These are phyloP conservation scores for Ceratocystis eucalypticola DNA, from an alignment of 2,329 filamentous ascomycete species.

Conservation along the genomic window DNA sequence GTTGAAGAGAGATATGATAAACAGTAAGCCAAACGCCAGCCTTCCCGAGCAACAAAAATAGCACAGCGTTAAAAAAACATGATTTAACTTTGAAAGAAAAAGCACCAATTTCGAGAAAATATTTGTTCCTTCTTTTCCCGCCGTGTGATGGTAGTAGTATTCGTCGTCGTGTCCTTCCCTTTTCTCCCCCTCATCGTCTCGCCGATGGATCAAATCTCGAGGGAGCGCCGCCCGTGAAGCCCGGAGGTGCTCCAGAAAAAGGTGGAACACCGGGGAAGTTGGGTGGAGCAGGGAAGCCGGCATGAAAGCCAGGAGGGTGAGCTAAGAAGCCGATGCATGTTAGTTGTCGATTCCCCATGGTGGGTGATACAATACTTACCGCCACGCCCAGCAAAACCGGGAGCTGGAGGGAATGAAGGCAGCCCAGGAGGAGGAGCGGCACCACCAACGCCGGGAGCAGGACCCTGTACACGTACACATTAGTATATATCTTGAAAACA, in stretches of 20 bases:
- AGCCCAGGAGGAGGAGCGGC: conserved; percentile 50
- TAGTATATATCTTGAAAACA: background rate
- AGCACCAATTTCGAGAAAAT: conserved; percentile 7
- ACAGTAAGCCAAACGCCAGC: conserved; percentile 20
- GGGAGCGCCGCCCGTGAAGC: conserved; percentile 42
- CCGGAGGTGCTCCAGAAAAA: conserved; percentile 37
- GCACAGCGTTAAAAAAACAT: conserved; percentile 19
- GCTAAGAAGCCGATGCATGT: no score
- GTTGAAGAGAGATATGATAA: conserved; percentile 17
- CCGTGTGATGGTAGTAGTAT: background rate
- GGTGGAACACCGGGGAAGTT: conserved; percentile 30
- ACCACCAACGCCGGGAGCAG: conserved; percentile 74
- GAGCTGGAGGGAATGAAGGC: conserved; percentile 39
- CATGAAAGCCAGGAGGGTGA: conserved; percentile 37
- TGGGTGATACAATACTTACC: conserved; percentile 31
- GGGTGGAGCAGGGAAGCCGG: conserved; percentile 35
- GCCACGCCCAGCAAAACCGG: conserved; percentile 41
- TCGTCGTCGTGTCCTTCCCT: conserved; percentile 10
- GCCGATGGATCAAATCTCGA: conserved; percentile 67
- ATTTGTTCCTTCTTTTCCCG: conserved; percentile 6
- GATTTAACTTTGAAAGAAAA: conserved; percentile 2
- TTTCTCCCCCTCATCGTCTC: conserved; percentile 33
- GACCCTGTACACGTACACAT: conserved; percentile 37
- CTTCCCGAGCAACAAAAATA: conserved; percentile 19
- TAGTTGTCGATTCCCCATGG: no score